Evolutionary conservation across 169 alveolate genomes (phyloP), one percentile per base, ranked within the genome.

Genomic region (Plasmodium yoelii): DNA sequence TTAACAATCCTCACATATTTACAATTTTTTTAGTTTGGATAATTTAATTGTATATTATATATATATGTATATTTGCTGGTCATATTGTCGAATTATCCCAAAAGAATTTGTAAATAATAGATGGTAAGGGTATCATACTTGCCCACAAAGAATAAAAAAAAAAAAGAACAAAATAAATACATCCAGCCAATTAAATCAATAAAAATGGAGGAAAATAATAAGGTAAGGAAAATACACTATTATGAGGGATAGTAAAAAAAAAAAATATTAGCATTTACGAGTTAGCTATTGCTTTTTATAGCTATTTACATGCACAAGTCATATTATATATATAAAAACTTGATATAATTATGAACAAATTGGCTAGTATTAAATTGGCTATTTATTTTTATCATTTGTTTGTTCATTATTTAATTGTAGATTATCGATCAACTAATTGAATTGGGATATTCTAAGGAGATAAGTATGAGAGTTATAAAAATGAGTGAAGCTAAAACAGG

Each of bases 401-500:
- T 3, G 42, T 3, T 34, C 42, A 34, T 34, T 34, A 24, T 71
- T 19, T 12, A 56, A 39, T 42, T 46, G 61, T 53, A 82, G 90
- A 34, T 82, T 44, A 47, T 82, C 46, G 82, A 82, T 26, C 74
- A 82, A 44, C n/a, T 82, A 61, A 28, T 65, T 15, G 90, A 82
- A 18, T 67, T 82, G 10, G 90, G 90, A 6, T 82, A 82, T 47
- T 47, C 90, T 24, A 55, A 56, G 47, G 82, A 65, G 39, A 65
- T 82, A 24, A 60, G 90, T 47, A 44, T 53, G n/a, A 51, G 51
- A 61, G 90, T 67, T 56, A 47, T 82, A 22, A 55, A 82, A 49
- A 53, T 34, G 61, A 55, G 90, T 61, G 82, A 82, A 13, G 90
- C 90, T 22, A 82, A 82, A 82, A 82, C 90, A 59, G 49, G 90